These are phyloP conservation scores for Geosmithia putterillii DNA, from an alignment of 2,329 filamentous ascomycete species.

Conservation along the genomic window DNA sequence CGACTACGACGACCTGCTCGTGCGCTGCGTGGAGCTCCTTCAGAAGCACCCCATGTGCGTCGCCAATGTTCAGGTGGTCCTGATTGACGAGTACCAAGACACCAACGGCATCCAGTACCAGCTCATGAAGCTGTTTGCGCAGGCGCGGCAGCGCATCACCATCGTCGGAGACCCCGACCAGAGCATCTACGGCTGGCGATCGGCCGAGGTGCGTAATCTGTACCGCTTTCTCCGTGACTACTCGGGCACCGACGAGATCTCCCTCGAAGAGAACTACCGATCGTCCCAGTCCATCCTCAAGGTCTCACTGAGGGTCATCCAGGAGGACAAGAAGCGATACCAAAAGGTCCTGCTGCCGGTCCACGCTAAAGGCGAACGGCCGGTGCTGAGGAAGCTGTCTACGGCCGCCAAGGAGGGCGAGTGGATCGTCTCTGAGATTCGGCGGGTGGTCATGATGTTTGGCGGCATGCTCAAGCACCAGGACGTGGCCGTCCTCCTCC, in stretches of 20 bases:
- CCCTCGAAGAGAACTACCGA: slow-evolving; percentile 88
- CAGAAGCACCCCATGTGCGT: slow-evolving; percentile 65
- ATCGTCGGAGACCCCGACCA: slow-evolving; percentile 96
- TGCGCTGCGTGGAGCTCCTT: slow-evolving; percentile 72
- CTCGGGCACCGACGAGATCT: slow-evolving; percentile 66
- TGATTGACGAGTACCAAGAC: slow-evolving; percentile 97
- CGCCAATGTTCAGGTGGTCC: slow-evolving; percentile 75
- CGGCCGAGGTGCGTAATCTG: slow-evolving; percentile 84
- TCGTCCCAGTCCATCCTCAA: slow-evolving; percentile 77
- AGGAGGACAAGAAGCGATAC: slow-evolving; percentile 75
- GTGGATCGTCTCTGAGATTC: slow-evolving; percentile 82
- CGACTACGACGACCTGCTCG: slow-evolving; percentile 87
- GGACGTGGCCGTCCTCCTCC: slow-evolving; percentile 79
- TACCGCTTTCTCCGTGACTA: slow-evolving; percentile 66
- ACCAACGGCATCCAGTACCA: slow-evolving; percentile 94
- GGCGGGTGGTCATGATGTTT: slow-evolving; percentile 55
- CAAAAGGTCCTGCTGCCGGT: slow-evolving; percentile 70
- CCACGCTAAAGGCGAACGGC: slow-evolving; percentile 66
- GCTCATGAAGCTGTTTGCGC: slow-evolving; percentile 78
- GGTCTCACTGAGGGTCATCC: slow-evolving; percentile 73
- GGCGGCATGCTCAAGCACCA: slow-evolving; percentile 60
- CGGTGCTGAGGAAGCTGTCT: slow-evolving; percentile 66
- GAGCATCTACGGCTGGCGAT: slow-evolving; percentile 93
- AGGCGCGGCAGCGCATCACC: slow-evolving; percentile 63
- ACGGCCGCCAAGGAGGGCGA: slow-evolving; percentile 62